phyloP scores from a whole-genome alignment of 2,329 filamentous ascomycete genomes.

The Trichoderma endophyticum region DNA sequence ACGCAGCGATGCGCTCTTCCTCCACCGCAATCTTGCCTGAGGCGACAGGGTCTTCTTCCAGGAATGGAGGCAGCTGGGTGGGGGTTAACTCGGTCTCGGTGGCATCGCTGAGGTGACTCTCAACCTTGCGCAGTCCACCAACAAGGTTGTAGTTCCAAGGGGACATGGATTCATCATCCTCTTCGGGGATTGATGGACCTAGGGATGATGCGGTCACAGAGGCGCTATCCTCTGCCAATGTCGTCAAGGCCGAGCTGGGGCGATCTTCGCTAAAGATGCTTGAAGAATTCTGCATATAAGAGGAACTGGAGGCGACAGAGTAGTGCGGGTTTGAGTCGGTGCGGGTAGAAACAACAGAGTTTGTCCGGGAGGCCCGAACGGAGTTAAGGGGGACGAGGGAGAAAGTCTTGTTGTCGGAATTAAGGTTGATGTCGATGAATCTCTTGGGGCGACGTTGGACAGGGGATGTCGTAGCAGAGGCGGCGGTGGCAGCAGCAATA shows the following conservation, averaged over 20 bases:
- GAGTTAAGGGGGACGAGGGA: constrained; percentile 43
- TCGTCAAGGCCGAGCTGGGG: constrained; percentile 48
- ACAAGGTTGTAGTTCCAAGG: constrained; percentile 54
- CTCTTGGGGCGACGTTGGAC: constrained; percentile 29
- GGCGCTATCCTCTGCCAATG: constrained; percentile 39
- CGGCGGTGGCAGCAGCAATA: constrained; percentile 25
- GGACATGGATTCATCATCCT: constrained; percentile 28
- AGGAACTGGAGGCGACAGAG: constrained; percentile 44
- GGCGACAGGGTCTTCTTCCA: not conserved
- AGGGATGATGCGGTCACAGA: constrained; percentile 23
- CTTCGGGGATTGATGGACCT: constrained; percentile 18
- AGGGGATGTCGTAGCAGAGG: constrained; percentile 25
- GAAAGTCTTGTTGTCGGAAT: constrained; percentile 60
- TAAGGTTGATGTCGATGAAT: constrained; percentile 49
- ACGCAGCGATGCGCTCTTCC: not conserved
- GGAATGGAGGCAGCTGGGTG: not conserved
- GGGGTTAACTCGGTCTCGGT: not conserved
- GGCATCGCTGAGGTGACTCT: constrained; percentile 20
- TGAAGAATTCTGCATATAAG: constrained; percentile 48
- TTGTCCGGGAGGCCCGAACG: constrained; percentile 20
- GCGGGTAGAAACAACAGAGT: constrained; percentile 35
- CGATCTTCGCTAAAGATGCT: constrained; percentile 48
- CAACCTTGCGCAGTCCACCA: constrained; percentile 54
- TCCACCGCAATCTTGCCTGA: not conserved
- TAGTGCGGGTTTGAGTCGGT: constrained; percentile 31